Evolutionary conservation across 345 rosid species (phyloP).

Genomic region (Bretschneidera sinensis): DNA sequence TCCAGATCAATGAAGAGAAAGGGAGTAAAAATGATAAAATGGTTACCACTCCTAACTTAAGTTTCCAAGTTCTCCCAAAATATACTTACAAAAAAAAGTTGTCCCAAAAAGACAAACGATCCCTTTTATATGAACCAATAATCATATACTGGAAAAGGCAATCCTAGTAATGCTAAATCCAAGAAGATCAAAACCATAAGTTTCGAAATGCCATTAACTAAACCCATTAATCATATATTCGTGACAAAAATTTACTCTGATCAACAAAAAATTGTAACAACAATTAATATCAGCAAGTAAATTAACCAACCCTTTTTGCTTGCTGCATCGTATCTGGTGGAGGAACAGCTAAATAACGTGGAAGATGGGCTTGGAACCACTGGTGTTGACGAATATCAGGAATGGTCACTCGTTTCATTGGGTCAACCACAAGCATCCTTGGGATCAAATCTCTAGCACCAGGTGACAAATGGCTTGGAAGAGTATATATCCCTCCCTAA

Average conservation of each 20-base stretch:
- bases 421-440: constrained; percentile 92
- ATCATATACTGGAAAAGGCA: too few relatives aligned
- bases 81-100: too few relatives aligned
- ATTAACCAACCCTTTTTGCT: constrained; percentile 58
- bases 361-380: constrained; percentile 91
- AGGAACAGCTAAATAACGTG: constrained; percentile 83
- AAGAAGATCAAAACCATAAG: too few relatives aligned
- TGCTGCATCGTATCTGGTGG: constrained; percentile 77
- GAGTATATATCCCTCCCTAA: constrained; percentile 87
- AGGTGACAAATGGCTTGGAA: constrained; percentile 88
- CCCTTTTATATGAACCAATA: too few relatives aligned
- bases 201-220: too few relatives aligned
- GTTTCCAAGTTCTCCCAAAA: background rate
- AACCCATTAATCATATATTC: too few relatives aligned
- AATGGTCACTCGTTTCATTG: constrained; percentile 80
- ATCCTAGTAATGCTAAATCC: background rate
- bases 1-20: background rate
- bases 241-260: too few relatives aligned
- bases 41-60: too few relatives aligned
- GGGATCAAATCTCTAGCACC: constrained; percentile 93
- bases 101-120: too few relatives aligned
- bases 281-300: constrained; percentile 7
- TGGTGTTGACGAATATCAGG: constrained; percentile 86
- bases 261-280: constrained; percentile 1
- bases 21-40: background rate